Percentiles rank a stretch among this genome's conserved stretches.
Conservation (phyloP, 176 grass and related monocot species). For the Carex kokanica region DNA sequence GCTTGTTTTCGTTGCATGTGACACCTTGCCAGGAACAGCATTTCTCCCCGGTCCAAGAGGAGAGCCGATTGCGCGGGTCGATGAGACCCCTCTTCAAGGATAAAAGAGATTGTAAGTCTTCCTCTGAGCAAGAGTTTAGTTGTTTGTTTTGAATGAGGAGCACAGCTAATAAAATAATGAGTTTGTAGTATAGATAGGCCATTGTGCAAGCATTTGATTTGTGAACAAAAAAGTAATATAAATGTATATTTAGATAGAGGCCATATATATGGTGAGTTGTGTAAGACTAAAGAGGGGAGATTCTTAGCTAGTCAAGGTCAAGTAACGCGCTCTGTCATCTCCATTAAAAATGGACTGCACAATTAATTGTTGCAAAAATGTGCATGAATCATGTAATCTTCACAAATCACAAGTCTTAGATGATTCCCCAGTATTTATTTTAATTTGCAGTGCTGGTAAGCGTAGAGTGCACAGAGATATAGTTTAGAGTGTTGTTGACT, state of each 20-base stretch:
- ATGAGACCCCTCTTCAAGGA: constrained; percentile 17
- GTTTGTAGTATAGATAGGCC: constrained; percentile 6
- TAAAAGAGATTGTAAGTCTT: constrained; percentile 23
- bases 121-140: constrained; percentile 17
- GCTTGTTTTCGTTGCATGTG: constrained; percentile 4
- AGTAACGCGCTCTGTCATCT: neutral
- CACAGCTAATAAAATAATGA: neutral
- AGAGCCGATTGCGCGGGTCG: constrained; percentile 13
- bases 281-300: neutral
- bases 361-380: neutral
- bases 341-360: neutral
- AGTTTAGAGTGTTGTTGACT: neutral
- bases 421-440: too few relatives aligned
- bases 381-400: neutral
- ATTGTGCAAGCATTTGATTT: neutral
- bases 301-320: neutral
- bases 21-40: constrained; percentile 29
- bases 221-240: neutral
- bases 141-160: constrained; percentile 5
- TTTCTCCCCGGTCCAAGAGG: constrained; percentile 20
- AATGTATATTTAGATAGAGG: constrained; percentile 2
- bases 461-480: too few relatives aligned
- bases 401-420: neutral
- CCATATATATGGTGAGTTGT: neutral
- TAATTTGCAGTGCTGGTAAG: too few relatives aligned